phyloP scores from a whole-genome alignment of 805 yeast genomes.

The Vanderwaltozyma yarrowii region DNA sequence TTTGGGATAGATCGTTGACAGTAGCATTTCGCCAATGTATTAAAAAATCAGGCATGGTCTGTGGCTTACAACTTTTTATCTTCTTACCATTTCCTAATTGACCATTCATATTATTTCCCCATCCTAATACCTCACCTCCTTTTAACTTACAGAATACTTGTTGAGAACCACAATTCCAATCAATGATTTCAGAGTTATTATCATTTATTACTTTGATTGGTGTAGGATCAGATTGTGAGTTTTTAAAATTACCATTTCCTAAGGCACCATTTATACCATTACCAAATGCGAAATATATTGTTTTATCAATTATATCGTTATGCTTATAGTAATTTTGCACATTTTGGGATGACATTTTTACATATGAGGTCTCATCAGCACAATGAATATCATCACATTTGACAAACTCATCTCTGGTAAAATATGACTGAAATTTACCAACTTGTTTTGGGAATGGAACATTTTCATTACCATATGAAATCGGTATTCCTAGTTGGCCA shows the following conservation, averaged over 20 bases:
- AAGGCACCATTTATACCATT: constrained; percentile 78
- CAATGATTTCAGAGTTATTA: constrained; percentile 11
- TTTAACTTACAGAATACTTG: constrained; percentile 53
- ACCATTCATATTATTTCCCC: constrained; percentile 81
- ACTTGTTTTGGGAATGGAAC: constrained; percentile 60
- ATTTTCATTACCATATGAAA: constrained; percentile 53
- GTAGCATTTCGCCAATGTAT: constrained; percentile 37
- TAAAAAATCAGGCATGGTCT: constrained; percentile 41
- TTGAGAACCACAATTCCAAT: constrained; percentile 36
- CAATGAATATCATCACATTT: constrained; percentile 50
- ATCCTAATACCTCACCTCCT: constrained; percentile 56
- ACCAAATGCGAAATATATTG: constrained; percentile 57
- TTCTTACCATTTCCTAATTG: constrained; percentile 80
- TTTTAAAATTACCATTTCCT: constrained; percentile 68
- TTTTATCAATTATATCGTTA: constrained; percentile 18
- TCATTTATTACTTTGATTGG: constrained; percentile 29
- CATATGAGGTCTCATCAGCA: constrained; percentile 55
- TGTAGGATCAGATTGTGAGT: constrained; percentile 60
- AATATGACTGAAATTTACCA: constrained; percentile 31
- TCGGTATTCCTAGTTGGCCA: constrained; percentile 78
- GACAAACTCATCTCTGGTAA: constrained; percentile 32
- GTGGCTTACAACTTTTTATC: constrained; percentile 47
- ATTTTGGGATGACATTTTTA: constrained; percentile 29
- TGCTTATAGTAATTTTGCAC: constrained; percentile 24
- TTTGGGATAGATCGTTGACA: constrained; percentile 22